phyloP scores from a whole-genome alignment of 345 rosid genomes.

The Pistacia integerrima region DNA sequence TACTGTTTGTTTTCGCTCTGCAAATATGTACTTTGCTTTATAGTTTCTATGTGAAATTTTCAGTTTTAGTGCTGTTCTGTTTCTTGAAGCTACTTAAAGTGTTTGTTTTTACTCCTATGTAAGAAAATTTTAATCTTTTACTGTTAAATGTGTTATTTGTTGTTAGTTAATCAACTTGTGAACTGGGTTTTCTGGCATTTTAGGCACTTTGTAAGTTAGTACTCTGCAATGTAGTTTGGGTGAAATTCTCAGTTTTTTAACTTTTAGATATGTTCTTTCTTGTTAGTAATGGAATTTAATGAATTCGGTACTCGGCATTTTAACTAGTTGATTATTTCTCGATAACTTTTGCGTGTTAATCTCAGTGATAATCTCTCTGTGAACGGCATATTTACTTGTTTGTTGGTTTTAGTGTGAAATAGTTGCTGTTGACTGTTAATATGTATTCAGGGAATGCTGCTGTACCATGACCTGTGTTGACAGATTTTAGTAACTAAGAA shows the following conservation, averaged over 20 bases:
- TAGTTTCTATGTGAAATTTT: no score
- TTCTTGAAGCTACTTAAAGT: neutral
- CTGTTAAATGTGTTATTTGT: neutral
- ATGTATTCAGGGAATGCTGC: neutral
- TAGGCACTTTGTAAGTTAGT: neutral
- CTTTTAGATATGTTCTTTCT: neutral
- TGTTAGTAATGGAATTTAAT: neutral
- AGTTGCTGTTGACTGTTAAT: neutral
- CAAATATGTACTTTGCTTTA: no score
- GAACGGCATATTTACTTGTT: neutral
- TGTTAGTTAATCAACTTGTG: neutral
- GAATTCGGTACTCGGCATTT: neutral
- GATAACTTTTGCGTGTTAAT: neutral
- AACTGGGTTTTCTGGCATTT: neutral
- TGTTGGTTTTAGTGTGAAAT: conserved; percentile 1
- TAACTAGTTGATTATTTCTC: neutral
- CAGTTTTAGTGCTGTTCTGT: neutral
- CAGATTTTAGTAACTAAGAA: no score
- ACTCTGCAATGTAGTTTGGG: neutral
- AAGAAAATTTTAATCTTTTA: neutral
- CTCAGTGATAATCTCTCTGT: neutral
- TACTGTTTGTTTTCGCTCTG: neutral
- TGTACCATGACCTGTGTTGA: neutral
- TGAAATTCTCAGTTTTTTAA: neutral
- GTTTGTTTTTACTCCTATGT: neutral